Evolutionary conservation across 2,329 filamentous ascomycete species (phyloP).

Genomic region (Dactylellina parvicollis): DNA sequence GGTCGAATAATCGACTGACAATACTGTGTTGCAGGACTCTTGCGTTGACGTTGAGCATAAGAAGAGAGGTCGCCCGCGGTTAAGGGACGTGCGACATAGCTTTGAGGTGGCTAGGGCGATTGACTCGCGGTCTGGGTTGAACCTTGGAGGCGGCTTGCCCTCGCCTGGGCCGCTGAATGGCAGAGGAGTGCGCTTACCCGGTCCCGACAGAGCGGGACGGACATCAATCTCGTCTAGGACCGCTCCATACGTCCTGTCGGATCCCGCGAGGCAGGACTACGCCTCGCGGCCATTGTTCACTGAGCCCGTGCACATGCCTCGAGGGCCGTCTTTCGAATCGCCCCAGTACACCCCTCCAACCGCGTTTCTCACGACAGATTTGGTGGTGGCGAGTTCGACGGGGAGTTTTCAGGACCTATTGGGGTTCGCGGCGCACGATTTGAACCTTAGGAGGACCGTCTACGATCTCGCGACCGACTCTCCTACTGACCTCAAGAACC

Average conservation of each 20-base stretch:
- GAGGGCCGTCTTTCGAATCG: constrained; percentile 51
- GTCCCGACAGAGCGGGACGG: constrained; percentile 51
- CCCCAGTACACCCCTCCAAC: constrained; percentile 53
- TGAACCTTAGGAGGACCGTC: constrained; percentile 49
- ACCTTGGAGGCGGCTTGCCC: constrained; percentile 42
- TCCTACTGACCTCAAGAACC: constrained; percentile 51
- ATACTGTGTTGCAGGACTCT: constrained; percentile 68
- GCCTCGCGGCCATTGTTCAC: constrained; percentile 46
- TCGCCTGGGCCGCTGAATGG: constrained; percentile 48
- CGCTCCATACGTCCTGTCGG: constrained; percentile 48
- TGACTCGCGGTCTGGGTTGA: constrained; percentile 52
- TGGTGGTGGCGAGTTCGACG: constrained; percentile 64
- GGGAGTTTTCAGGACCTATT: constrained; percentile 48
- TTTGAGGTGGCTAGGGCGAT: constrained; percentile 59
- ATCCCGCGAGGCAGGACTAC: constrained; percentile 50
- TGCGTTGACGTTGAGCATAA: constrained; percentile 88
- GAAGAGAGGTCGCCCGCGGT: constrained; percentile 79
- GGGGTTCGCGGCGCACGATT: constrained; percentile 49
- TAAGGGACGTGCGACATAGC: constrained; percentile 74
- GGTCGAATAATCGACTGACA: constrained; percentile 9
- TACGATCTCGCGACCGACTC: constrained; percentile 52
- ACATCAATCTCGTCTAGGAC: constrained; percentile 53
- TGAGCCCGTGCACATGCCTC: constrained; percentile 66
- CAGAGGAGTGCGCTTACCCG: constrained; percentile 52
- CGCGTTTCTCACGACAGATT: constrained; percentile 57